Conservation (phyloP, 495 filamentous ascomycete species). For the Tuber calosporum region DNA sequence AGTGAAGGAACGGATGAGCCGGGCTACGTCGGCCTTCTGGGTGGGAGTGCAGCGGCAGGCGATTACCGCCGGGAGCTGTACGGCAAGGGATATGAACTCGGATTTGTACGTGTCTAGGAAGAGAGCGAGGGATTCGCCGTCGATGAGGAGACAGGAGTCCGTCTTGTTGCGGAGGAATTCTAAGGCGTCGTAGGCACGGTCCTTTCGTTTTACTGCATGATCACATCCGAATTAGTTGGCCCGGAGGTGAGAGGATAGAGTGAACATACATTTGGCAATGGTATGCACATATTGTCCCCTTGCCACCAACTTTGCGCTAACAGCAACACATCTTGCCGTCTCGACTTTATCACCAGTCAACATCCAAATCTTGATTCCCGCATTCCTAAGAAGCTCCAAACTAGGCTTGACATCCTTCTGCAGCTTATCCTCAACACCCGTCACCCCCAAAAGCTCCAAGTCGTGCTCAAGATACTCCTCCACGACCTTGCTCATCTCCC, state of each 20-base stretch:
- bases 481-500: constrained; percentile 69
- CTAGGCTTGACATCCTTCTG: constrained; percentile 92
- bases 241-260: neutral
- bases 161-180: constrained; percentile 80
- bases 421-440: constrained; percentile 93
- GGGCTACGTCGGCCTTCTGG: constrained; percentile 90
- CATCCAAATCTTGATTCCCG: constrained; percentile 99
- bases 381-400: constrained; percentile 89
- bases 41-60: constrained; percentile 96
- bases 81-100: constrained; percentile 82
- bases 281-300: constrained; percentile 94
- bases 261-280: constrained; percentile 58
- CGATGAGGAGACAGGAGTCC: constrained; percentile 81
- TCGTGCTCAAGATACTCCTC: constrained; percentile 76
- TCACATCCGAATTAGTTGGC: constrained; percentile 18
- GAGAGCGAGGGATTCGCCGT: constrained; percentile 79
- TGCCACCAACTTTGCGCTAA: constrained; percentile 88
- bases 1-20: constrained; percentile 82
- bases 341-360: constrained; percentile 98
- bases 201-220: constrained; percentile 57
- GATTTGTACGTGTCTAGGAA: constrained; percentile 72
- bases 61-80: constrained; percentile 81
- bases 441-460: constrained; percentile 88
- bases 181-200: constrained; percentile 73
- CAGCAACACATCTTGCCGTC: constrained; percentile 92